Evolutionary conservation across 2,329 filamentous ascomycete genomes (phyloP).

Genomic region (Cytospora schulzeri): DNA sequence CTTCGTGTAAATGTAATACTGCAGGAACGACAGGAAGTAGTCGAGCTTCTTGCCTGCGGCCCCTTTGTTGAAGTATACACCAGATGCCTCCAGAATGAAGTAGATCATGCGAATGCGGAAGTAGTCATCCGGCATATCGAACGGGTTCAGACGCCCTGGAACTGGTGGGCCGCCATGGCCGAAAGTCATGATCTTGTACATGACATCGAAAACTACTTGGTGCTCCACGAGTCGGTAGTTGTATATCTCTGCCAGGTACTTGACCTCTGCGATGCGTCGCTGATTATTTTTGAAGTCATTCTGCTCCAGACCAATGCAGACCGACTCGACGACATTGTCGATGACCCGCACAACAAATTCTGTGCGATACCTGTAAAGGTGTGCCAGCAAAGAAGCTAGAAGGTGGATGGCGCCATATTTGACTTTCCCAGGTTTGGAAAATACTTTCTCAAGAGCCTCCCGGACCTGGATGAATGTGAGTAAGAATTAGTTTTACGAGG

Average conservation of each 20-base stretch:
- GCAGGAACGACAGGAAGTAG: slow-evolving; percentile 94
- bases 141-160: slow-evolving; percentile 72
- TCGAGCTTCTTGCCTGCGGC: slow-evolving; percentile 95
- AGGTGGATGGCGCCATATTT: slow-evolving; percentile 97
- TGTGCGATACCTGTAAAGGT: slow-evolving; percentile 88
- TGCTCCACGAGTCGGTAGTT: slow-evolving; percentile 98
- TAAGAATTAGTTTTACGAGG: background rate
- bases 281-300: slow-evolving; percentile 99
- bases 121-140: slow-evolving; percentile 91
- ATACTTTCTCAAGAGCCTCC: slow-evolving; percentile 73
- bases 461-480: slow-evolving; percentile 48
- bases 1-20: slow-evolving; percentile 94
- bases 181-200: slow-evolving; percentile 94
- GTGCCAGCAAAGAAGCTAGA: slow-evolving; percentile 84
- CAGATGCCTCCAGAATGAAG: slow-evolving; percentile 90
- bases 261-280: slow-evolving; percentile 89
- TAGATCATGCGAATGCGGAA: slow-evolving; percentile 92
- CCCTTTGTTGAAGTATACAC: slow-evolving; percentile 93
- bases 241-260: slow-evolving; percentile 94
- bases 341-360: slow-evolving; percentile 89
- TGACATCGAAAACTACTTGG: slow-evolving; percentile 88
- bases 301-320: slow-evolving; percentile 84
- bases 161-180: slow-evolving; percentile 85
- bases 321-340: slow-evolving; percentile 86
- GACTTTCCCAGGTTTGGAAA: slow-evolving; percentile 94